phyloP scores from a whole-genome alignment of 495 filamentous ascomycete species.

The Viridothelium virens region DNA sequence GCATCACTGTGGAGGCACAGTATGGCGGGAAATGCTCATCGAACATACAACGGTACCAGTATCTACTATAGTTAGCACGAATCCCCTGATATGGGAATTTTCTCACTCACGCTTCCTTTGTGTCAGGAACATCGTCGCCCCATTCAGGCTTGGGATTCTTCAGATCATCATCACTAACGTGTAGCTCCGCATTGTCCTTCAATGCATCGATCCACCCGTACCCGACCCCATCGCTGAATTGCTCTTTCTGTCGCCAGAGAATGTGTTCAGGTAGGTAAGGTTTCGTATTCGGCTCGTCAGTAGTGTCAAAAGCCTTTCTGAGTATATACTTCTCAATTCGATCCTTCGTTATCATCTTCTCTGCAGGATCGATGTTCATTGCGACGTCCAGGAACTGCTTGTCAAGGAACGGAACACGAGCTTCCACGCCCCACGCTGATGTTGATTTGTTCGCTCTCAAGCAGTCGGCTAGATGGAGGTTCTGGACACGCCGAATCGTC shows the following conservation, averaged over 20 bases:
- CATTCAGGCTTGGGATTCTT: constrained; percentile 93
- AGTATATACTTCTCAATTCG: constrained; percentile 96
- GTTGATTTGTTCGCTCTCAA: constrained; percentile 98
- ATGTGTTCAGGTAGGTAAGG: constrained; percentile 92
- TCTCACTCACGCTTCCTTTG: constrained; percentile 78
- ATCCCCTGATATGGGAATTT: neutral
- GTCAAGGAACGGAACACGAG: constrained; percentile 95
- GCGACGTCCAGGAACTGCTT: constrained; percentile 86
- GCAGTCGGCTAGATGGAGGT: constrained; percentile 91
- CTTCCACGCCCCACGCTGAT: constrained; percentile 96
- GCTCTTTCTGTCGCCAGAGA: constrained; percentile 97
- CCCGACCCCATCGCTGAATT: constrained; percentile 96
- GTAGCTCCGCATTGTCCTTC: constrained; percentile 81
- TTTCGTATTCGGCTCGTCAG: constrained; percentile 64
- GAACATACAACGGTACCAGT: constrained; percentile 98
- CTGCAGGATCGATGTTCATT: constrained; percentile 86
- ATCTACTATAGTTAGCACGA: constrained; percentile 36
- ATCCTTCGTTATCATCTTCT: constrained; percentile 91
- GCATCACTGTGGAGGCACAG: constrained; percentile 86
- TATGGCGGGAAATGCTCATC: constrained; percentile 94
- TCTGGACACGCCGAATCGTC: constrained; percentile 85
- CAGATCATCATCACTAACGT: constrained; percentile 94
- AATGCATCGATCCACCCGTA: constrained; percentile 98
- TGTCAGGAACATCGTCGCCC: constrained; percentile 84
- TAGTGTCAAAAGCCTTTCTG: constrained; percentile 92